phyloP scores from a whole-genome alignment of 2,329 filamentous ascomycete species.

The Talaromyces marneffei region DNA sequence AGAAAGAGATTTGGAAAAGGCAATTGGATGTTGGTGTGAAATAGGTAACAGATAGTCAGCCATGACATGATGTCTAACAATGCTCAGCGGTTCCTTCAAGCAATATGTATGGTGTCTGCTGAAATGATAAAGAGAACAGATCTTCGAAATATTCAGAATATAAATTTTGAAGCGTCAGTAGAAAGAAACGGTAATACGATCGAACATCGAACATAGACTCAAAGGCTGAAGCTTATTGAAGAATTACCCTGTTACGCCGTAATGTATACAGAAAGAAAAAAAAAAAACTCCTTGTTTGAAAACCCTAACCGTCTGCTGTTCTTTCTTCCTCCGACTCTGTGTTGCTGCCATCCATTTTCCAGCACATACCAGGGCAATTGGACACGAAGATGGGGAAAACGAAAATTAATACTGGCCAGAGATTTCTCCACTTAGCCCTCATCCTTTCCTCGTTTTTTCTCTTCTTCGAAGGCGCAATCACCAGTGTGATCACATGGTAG shows the following conservation, averaged over 20 bases:
- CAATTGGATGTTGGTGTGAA: neutral
- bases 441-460: neutral
- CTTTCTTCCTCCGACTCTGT: neutral
- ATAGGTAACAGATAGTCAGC: neutral
- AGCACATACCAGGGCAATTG: neutral
- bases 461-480: neutral
- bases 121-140: neutral
- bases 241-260: slow-evolving; percentile 22
- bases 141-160: neutral
- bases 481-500: neutral
- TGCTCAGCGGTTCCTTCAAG: too few species aligned
- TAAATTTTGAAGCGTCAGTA: neutral
- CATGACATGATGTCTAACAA: neutral
- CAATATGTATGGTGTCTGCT: too few species aligned
- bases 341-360: neutral
- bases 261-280: slow-evolving; percentile 18
- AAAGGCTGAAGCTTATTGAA: slow-evolving; percentile 18
- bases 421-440: neutral
- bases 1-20: neutral
- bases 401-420: neutral
- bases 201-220: neutral
- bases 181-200: neutral
- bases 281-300: slow-evolving; percentile 5
- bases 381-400: neutral
- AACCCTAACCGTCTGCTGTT: slow-evolving; percentile 5